Conservation (phyloP, 2,329 filamentous ascomycete species). For the Pezicula radicicola region DNA sequence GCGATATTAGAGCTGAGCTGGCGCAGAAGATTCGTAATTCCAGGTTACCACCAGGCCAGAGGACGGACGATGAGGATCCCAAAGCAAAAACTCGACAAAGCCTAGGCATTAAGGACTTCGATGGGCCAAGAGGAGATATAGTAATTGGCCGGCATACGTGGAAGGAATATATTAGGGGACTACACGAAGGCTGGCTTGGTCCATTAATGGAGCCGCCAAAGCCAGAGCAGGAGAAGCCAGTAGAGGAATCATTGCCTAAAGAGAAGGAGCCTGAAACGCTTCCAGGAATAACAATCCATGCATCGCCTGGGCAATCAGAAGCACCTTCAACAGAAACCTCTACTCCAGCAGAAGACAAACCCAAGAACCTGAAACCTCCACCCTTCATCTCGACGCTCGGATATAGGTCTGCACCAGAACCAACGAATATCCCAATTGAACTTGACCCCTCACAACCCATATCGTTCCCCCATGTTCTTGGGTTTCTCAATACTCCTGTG, state of each 20-base stretch:
- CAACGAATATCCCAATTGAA: conserved; percentile 62
- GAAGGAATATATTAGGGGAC: conserved; percentile 93
- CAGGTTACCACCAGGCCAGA: conserved; percentile 42
- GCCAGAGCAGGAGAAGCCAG: conserved; percentile 21
- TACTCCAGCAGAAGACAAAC: conserved; percentile 47
- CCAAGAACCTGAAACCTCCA: conserved; percentile 44
- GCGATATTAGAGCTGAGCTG: conserved; percentile 84
- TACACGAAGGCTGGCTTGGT: conserved; percentile 96
- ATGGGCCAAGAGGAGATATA: conserved; percentile 77
- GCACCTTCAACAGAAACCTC: conserved; percentile 21
- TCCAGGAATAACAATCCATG: not conserved
- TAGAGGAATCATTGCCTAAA: conserved; percentile 6
- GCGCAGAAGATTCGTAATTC: conserved; percentile 81
- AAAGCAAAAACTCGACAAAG: conserved; percentile 62
- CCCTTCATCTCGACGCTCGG: conserved; percentile 73
- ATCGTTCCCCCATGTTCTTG: conserved; percentile 83
- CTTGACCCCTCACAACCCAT: conserved; percentile 73
- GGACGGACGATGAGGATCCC: conserved; percentile 47
- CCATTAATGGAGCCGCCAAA: conserved; percentile 64
- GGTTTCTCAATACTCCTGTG: conserved; percentile 85
- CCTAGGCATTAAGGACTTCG: conserved; percentile 67
- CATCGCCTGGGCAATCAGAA: conserved; percentile 3
- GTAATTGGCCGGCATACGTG: conserved; percentile 89
- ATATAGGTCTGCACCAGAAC: conserved; percentile 66
- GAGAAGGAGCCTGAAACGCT: conserved; percentile 18